Evolutionary conservation across 2,329 filamentous ascomycete genomes (phyloP), one percentile per base, ranked within the genome.

Genomic region (Pochonia chlamydosporia): DNA sequence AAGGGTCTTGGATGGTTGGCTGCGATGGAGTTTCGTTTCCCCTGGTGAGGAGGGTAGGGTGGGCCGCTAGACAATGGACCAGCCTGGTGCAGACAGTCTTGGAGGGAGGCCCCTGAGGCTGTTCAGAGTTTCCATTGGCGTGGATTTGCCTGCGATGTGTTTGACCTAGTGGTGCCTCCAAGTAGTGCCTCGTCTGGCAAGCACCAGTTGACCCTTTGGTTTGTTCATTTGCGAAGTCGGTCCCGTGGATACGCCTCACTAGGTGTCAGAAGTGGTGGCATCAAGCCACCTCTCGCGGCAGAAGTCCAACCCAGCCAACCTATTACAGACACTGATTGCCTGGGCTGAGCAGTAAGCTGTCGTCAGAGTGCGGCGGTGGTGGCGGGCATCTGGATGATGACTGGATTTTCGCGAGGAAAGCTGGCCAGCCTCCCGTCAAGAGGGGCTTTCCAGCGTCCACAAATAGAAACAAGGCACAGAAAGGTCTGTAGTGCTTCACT

Each of bases 261-360:
- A 23, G 7, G 18, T 20, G n/a, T 39, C 18, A 23, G 35, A 21
- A 4, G 13, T 39, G 18, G 35, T 39, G 35, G 18, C 20, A 20
- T 13, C 35, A 35, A 28, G 26, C 26, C 26, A 28, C 26, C 26
- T 28, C 3, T 28, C 26, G 7, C 26, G 13, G 26, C 26, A 28
- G 26, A 28, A 13, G 26, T 28, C 26, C 7, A 8, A 13, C 26
- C 26, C 26, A 28, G 35, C 35, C 35, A 39, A 13, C 35, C 20
- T 39, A 26, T 40, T 9, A 21, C 8, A 23, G 41, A 13, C 14
- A 31, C 5, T 23, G 20, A 24, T 9, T 13, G 31, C 20, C 31
- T 31, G 20, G 21, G 21, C 31, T n/a, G 28, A 37, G 42, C 42
- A 44, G 23, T 44, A 44, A 37, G 42, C 42, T 44, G 36, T 44